Percentiles rank a stretch among this genome's conserved stretches.
phyloP scores from a whole-genome alignment of 495 filamentous ascomycete genomes.

The Aspergillus hancockii region DNA sequence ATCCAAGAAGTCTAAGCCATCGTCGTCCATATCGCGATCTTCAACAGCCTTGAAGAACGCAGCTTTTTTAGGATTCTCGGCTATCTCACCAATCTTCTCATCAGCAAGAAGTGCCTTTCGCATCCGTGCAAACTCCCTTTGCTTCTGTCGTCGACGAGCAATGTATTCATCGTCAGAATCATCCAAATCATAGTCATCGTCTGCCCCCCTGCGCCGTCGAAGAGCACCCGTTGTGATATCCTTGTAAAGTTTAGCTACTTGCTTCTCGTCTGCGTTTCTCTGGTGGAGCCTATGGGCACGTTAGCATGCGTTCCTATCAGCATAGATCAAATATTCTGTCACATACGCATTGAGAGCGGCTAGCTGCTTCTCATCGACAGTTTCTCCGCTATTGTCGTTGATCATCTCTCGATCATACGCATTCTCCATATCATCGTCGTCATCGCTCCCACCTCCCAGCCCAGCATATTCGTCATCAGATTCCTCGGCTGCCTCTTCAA shows the following conservation, averaged over 20 bases:
- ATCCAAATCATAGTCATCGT: conserved; percentile 75
- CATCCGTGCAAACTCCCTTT: conserved; percentile 88
- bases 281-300: conserved; percentile 35
- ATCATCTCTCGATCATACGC: conserved; percentile 75
- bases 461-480: conserved; percentile 99
- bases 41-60: conserved; percentile 91
- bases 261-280: conserved; percentile 62
- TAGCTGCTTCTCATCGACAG: conserved; percentile 73
- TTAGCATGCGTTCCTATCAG: conserved; percentile 18
- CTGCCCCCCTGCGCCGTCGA: conserved; percentile 72
- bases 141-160: conserved; percentile 75
- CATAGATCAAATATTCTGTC: background rate
- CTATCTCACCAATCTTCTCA: conserved; percentile 85
- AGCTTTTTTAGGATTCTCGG: conserved; percentile 83
- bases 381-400: conserved; percentile 82
- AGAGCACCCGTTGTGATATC: conserved; percentile 87
- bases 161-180: conserved; percentile 85
- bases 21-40: conserved; percentile 75
- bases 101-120: conserved; percentile 86
- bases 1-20: conserved; percentile 72
- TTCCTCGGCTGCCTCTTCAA: conserved; percentile 93
- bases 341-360: conserved; percentile 90
- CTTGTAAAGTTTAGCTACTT: conserved; percentile 84
- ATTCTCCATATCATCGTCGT: conserved; percentile 75
- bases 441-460: conserved; percentile 85